Evolutionary conservation across 1,284 basidiomycete genomes (phyloP).

Genomic region (Boletus semigastroideus): DNA sequence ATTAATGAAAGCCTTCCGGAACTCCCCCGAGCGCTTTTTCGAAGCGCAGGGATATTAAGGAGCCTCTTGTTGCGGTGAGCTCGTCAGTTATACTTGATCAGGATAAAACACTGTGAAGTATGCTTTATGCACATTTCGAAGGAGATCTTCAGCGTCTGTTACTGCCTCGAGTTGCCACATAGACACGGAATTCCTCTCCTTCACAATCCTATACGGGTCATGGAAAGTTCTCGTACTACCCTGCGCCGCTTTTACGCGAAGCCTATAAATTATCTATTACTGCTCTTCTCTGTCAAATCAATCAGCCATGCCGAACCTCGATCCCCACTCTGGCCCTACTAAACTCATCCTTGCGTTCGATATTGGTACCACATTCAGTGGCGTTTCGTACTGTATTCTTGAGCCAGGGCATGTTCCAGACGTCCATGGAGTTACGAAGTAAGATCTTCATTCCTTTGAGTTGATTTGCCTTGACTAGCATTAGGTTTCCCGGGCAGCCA

Average conservation of each 20-base stretch:
- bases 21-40: not conserved
- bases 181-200: not conserved
- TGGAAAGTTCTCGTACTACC: not conserved
- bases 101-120: not conserved
- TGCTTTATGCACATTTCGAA: not conserved
- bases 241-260: not conserved
- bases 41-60: not conserved
- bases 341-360: not conserved
- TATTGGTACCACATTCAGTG: not conserved
- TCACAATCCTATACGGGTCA: not conserved
- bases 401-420: not conserved
- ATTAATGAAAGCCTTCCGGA: not conserved
- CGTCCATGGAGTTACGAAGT: not conserved
- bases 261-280: not conserved
- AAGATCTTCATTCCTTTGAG: not conserved
- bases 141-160: not conserved
- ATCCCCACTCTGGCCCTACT: not conserved
- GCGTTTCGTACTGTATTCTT: not conserved
- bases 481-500: not conserved
- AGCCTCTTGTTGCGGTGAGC: not conserved
- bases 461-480: not conserved
- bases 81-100: not conserved
- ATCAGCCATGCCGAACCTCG: not conserved
- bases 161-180: not conserved
- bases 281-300: not conserved